Evolutionary conservation across 1,284 basidiomycete genomes (phyloP).

Genomic region (Austroboletus novae-zelandiae): DNA sequence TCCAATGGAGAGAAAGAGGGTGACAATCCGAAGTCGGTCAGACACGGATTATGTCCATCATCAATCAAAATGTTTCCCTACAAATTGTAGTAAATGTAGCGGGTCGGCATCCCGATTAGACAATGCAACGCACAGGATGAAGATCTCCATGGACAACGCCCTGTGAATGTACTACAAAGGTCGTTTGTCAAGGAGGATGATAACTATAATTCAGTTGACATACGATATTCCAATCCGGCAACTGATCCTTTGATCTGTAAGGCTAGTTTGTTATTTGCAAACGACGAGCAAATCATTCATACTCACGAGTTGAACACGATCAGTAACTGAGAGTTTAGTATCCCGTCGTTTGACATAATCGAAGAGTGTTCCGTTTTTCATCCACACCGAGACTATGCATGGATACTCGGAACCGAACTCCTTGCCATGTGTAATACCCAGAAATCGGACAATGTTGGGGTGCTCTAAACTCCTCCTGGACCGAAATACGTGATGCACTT

Average conservation of each 20-base stretch:
- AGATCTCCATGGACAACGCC: neutral
- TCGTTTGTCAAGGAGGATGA: neutral
- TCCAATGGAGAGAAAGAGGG: neutral
- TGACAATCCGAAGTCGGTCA: slow-evolving; percentile 12
- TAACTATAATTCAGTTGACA: neutral
- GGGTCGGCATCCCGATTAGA: neutral
- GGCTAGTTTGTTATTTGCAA: neutral
- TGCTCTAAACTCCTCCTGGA: slow-evolving; percentile 5
- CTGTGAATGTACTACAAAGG: neutral
- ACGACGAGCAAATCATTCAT: neutral
- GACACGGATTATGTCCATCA: neutral
- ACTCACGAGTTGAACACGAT: neutral
- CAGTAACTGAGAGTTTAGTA: neutral
- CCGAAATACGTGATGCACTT: slow-evolving; percentile 4
- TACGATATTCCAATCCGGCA: neutral
- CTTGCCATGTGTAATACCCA: neutral
- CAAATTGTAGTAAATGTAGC: neutral
- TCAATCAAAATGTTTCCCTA: slow-evolving; percentile 6
- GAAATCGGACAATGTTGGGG: slow-evolving; percentile 5
- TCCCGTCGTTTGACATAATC: neutral
- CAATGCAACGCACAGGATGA: neutral
- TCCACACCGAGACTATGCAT: slow-evolving; percentile 11
- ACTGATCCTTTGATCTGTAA: neutral
- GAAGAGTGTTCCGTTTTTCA: slow-evolving; percentile 7
- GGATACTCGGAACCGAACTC: slow-evolving; percentile 6